Evolutionary conservation across 2,329 filamentous ascomycete species (phyloP).

Genomic region (Claviceps citrina): DNA sequence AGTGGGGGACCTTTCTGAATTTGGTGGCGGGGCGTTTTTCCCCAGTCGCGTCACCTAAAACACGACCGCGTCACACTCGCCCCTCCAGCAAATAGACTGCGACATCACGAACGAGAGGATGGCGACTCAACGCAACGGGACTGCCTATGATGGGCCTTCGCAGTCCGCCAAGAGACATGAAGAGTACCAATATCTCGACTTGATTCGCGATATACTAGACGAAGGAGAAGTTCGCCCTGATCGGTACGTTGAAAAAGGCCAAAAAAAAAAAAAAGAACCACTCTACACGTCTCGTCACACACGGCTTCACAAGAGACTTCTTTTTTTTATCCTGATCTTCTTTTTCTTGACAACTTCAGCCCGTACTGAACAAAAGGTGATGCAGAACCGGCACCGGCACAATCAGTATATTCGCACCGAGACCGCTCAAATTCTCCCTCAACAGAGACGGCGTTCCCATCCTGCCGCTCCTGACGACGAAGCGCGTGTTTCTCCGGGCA

Average conservation of each 20-base stretch:
- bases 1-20: background rate
- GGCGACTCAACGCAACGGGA: conserved; percentile 1
- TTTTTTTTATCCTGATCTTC: no score
- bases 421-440: conserved; percentile 74
- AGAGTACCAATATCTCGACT: conserved; percentile 83
- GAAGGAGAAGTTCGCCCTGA: conserved; percentile 81
- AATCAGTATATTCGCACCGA: conserved; percentile 72
- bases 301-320: background rate
- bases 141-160: background rate
- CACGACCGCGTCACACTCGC: conserved; percentile 1
- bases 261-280: background rate
- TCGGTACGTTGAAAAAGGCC: conserved; percentile 32
- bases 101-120: background rate
- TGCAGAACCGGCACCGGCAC: conserved; percentile 82
- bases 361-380: background rate
- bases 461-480: conserved; percentile 88
- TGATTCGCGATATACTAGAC: conserved; percentile 71
- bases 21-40: background rate
- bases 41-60: conserved; percentile 3
- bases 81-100: no score
- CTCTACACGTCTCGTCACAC: background rate
- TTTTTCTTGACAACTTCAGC: background rate
- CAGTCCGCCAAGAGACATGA: conserved; percentile 39
- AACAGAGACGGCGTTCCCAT: conserved; percentile 47
- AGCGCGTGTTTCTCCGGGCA: conserved; percentile 84